phyloP scores from a whole-genome alignment of 768 basidiomycete species.

The Chalciporus piperatus region DNA sequence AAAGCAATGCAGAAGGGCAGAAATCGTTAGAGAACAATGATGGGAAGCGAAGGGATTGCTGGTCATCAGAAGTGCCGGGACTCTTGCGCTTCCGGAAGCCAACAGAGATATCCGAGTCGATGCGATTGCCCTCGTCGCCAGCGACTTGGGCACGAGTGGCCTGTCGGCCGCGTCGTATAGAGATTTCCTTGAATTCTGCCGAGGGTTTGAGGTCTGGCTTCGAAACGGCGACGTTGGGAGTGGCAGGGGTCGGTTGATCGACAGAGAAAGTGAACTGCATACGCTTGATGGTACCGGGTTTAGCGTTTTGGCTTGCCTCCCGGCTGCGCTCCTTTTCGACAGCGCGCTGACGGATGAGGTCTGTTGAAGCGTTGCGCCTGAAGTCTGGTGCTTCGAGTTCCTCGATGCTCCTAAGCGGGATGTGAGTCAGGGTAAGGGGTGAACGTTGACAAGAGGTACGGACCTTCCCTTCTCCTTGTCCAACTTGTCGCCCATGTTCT shows the following conservation, averaged over 20 bases:
- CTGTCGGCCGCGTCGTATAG: conserved; percentile 39
- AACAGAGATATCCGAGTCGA: conserved; percentile 23
- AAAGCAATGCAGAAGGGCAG: conserved; percentile 73
- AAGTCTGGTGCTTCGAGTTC: conserved; percentile 84
- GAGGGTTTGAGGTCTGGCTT: conserved; percentile 70
- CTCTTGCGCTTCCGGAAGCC: conserved; percentile 29
- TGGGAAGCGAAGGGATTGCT: conserved; percentile 61
- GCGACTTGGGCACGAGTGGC: conserved; percentile 37
- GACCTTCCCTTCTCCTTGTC: conserved; percentile 92
- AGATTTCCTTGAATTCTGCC: conserved; percentile 56
- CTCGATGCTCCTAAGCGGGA: conserved; percentile 65
- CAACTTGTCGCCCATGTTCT: conserved; percentile 86
- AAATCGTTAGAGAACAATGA: conserved; percentile 73
- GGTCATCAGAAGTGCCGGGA: conserved; percentile 13
- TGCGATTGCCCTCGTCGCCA: conserved; percentile 20
- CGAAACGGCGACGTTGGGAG: conserved; percentile 43
- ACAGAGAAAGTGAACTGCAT: conserved; percentile 91
- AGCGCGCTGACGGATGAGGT: conserved; percentile 77
- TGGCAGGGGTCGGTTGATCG: conserved; percentile 59
- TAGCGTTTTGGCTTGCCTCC: conserved; percentile 59
- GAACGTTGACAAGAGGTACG: conserved; percentile 29
- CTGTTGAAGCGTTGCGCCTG: conserved; percentile 73
- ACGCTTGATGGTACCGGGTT: conserved; percentile 73
- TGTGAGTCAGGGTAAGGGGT: conserved; percentile 16
- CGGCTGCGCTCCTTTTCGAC: conserved; percentile 79